Percentiles rank a stretch among this genome's conserved stretches.
These are phyloP conservation scores for Colletotrichum somersetense DNA, from an alignment of 2,329 filamentous ascomycete species.

Conservation along the genomic window DNA sequence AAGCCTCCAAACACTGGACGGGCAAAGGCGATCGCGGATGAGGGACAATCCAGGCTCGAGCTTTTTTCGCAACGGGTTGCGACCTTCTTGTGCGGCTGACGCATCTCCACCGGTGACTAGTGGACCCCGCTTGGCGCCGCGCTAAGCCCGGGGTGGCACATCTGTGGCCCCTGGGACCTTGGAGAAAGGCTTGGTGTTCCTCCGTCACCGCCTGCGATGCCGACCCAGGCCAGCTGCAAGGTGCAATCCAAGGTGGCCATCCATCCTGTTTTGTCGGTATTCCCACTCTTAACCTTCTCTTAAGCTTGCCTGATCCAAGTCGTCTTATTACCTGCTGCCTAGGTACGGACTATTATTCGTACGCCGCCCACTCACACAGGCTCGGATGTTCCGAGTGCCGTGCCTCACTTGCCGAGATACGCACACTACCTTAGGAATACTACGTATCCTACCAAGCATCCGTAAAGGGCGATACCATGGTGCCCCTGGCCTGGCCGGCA, in stretches of 20 bases:
- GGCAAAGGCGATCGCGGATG: constrained; percentile 11
- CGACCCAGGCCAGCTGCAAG: constrained; percentile 31
- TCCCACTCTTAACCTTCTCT: constrained; percentile 25
- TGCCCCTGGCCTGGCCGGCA: not conserved
- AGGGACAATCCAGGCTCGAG: constrained; percentile 25
- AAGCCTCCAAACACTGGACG: constrained; percentile 31
- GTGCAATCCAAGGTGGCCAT: not conserved
- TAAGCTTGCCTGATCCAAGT: constrained; percentile 23
- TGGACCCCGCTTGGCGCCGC: constrained; percentile 28
- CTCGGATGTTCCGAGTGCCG: not conserved
- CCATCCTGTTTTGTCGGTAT: constrained; percentile 1
- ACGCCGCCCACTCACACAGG: constrained; percentile 7
- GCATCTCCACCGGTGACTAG: constrained; percentile 39
- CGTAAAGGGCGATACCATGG: not conserved
- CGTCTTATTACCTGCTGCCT: not conserved
- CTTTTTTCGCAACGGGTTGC: constrained; percentile 36
- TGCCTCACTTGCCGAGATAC: constrained; percentile 24
- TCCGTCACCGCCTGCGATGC: constrained; percentile 41
- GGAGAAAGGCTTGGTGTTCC: constrained; percentile 24
- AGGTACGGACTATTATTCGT: constrained; percentile 1
- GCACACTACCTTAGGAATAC: not conserved
- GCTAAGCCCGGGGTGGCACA: constrained; percentile 35
- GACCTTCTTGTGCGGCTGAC: constrained; percentile 40
- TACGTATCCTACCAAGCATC: not conserved
- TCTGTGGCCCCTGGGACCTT: constrained; percentile 35